Evolutionary conservation across 768 basidiomycete genomes (phyloP).

Genomic region (Suillus decipiens): DNA sequence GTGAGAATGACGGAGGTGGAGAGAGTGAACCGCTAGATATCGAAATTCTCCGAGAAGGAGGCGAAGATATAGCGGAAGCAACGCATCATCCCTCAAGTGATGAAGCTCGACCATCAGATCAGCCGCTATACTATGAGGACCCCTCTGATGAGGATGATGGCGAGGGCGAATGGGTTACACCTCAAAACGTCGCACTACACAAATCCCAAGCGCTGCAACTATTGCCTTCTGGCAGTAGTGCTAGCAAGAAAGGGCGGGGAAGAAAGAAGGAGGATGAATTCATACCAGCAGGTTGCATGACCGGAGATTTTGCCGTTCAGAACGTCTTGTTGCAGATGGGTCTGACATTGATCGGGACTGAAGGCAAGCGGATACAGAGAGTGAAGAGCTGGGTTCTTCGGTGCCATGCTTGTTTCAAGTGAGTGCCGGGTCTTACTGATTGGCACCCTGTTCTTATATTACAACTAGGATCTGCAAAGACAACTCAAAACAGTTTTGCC

Average conservation of each 20-base stretch:
- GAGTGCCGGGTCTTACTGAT: slow-evolving; percentile 36
- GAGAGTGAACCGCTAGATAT: slow-evolving; percentile 46
- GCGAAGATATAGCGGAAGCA: slow-evolving; percentile 16
- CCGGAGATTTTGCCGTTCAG: slow-evolving; percentile 99
- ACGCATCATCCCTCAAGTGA: slow-evolving; percentile 7
- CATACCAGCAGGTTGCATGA: slow-evolving; percentile 87
- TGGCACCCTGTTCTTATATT: slow-evolving; percentile 2
- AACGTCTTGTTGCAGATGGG: slow-evolving; percentile 96
- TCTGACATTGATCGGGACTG: slow-evolving; percentile 82
- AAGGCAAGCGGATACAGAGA: slow-evolving; percentile 87
- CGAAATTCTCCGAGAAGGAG: slow-evolving; percentile 40
- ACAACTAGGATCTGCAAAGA: slow-evolving; percentile 88
- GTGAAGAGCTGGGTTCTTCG: slow-evolving; percentile 95
- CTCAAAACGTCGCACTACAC: slow-evolving; percentile 78
- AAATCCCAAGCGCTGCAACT: slow-evolving; percentile 87
- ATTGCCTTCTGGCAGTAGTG: slow-evolving; percentile 55
- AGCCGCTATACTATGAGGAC: slow-evolving; percentile 70
- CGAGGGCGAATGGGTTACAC: slow-evolving; percentile 97
- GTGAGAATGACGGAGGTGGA: slow-evolving; percentile 14
- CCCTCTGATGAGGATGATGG: slow-evolving; percentile 79
- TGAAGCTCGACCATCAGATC: slow-evolving; percentile 12
- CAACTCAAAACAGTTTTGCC: slow-evolving; percentile 92
- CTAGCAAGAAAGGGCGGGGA: slow-evolving; percentile 34
- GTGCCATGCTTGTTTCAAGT: slow-evolving; percentile 99
- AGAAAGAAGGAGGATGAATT: slow-evolving; percentile 36